Evolutionary conservation across 257 asterid genomes (phyloP), one percentile per base, ranked within the genome.

Genomic region (Orobanche coerulescens): DNA sequence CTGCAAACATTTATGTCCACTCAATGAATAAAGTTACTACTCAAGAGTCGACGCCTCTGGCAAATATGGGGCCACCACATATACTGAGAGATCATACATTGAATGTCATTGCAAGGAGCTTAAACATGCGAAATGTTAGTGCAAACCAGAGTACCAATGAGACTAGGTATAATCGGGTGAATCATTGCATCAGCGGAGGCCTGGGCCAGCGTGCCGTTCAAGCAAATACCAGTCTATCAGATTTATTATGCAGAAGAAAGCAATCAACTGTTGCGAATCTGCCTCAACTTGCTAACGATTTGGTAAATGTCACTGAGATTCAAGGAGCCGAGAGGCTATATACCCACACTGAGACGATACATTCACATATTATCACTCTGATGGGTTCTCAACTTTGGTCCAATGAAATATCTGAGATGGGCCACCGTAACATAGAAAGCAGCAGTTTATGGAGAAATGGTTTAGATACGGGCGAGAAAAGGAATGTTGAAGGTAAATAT

Each of bases 101-200:
- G 75, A 83, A 91, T 76, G 74, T 61, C 78, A 69, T 81, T 18
- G 94, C 90, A 24, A 78, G 90, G 79, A 75, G 44, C 69, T 55
- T 83, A 57, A 81, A 67, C 34, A 43, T 61, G 61, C 78, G 37
- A 66, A 87, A 71, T 65, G 66, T 68, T 42, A 61, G 49, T 61
- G 20, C 53, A 22, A 67, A 73, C 64, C 84, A 68, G 31, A 54
- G 50, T 58, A 68, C 42, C 37, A 24, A 31, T 59, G 55, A 44
- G 40, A 62, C 53, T 71, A 67, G 63, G 53, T 55, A 65, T 71
- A 73, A 39, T 60, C 71, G 33, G 58, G 75, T 61, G 42, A 72
- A 68, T 70, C 83, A 81, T 18, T 62, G 55, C 40, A 73, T 66
- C 51, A 61, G 40, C 43, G 79, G 74, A 65, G 75, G 69, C 64